phyloP scores from a whole-genome alignment of 2,329 filamentous ascomycete genomes.

The Stachybotrys elegans region DNA sequence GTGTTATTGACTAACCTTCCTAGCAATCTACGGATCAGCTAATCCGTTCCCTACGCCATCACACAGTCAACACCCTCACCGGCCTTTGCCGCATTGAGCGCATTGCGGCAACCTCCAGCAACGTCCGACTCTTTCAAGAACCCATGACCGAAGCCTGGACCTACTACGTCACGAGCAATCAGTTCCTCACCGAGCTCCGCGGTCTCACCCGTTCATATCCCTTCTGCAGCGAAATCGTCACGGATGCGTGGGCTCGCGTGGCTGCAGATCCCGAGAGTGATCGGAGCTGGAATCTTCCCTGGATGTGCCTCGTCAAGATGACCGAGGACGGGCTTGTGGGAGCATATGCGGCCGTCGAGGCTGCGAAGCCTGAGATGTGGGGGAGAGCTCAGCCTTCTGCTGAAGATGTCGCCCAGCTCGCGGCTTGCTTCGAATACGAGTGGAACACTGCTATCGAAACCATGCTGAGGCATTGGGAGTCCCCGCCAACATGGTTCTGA shows the following conservation, averaged over 20 bases:
- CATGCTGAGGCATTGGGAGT: constrained; percentile 66
- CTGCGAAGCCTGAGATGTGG: constrained; percentile 65
- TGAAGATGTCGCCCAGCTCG: constrained; percentile 53
- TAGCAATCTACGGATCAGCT: constrained; percentile 56
- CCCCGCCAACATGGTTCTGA: constrained; percentile 52
- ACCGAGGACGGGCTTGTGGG: constrained; percentile 56
- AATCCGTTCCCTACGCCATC: constrained; percentile 58
- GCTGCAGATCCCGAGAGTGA: constrained; percentile 59
- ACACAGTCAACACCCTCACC: constrained; percentile 68
- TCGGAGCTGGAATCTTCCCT: constrained; percentile 72
- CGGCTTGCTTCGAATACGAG: constrained; percentile 58
- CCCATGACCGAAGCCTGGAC: constrained; percentile 69
- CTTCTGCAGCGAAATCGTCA: constrained; percentile 59
- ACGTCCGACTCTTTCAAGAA: constrained; percentile 49
- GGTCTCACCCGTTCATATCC: constrained; percentile 63
- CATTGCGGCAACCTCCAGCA: constrained; percentile 52
- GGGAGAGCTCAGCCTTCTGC: constrained; percentile 50
- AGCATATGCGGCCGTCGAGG: constrained; percentile 56
- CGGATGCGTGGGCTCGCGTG: constrained; percentile 61
- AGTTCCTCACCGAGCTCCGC: constrained; percentile 64
- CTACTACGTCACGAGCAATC: constrained; percentile 66
- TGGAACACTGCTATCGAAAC: constrained; percentile 61
- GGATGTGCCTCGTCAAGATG: constrained; percentile 65
- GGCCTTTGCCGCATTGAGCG: constrained; percentile 69
- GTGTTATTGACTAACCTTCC: constrained; percentile 47